Percentiles rank a stretch among this genome's conserved stretches.
These are phyloP conservation scores for Xylaria sp. DNA, from an alignment of 2,329 filamentous ascomycete species.

Conservation along the genomic window DNA sequence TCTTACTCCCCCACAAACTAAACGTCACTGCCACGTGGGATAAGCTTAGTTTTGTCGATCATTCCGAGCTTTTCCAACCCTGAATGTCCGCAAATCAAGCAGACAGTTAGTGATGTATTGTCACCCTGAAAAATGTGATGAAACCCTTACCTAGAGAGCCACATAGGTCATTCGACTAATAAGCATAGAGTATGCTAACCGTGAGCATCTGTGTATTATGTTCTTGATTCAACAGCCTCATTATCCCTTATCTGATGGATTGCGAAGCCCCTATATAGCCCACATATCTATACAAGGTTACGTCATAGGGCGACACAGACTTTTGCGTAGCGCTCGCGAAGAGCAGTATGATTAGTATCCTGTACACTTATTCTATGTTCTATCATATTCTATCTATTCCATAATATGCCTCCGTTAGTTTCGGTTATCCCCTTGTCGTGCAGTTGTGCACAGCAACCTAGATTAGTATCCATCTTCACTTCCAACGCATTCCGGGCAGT, in stretches of 20 bases:
- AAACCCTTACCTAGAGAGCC: not conserved
- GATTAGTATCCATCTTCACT: conserved; percentile 24
- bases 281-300: too few relatives aligned
- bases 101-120: not conserved
- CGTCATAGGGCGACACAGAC: too few relatives aligned
- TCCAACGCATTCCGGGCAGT: conserved; percentile 20
- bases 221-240: too few relatives aligned
- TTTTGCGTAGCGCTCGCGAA: too few relatives aligned
- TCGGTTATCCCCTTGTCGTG: not conserved
- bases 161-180: not conserved
- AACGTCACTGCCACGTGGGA: conserved; percentile 3
- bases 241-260: too few relatives aligned
- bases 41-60: not conserved
- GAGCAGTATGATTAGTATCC: too few relatives aligned
- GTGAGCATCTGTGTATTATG: too few relatives aligned
- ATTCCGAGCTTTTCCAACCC: not conserved
- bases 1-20: not conserved
- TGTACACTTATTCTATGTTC: too few relatives aligned
- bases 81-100: not conserved
- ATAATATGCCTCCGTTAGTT: too few relatives aligned
- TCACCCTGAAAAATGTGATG: not conserved
- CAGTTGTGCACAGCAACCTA: not conserved
- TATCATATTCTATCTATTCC: too few relatives aligned
- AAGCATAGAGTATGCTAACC: too few relatives aligned
- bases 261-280: too few relatives aligned